A percentile compares a stretch with the other conserved stretches of the same genome.
phyloP scores from a whole-genome alignment of 306 rosid species.

The Malus asiatica region DNA sequence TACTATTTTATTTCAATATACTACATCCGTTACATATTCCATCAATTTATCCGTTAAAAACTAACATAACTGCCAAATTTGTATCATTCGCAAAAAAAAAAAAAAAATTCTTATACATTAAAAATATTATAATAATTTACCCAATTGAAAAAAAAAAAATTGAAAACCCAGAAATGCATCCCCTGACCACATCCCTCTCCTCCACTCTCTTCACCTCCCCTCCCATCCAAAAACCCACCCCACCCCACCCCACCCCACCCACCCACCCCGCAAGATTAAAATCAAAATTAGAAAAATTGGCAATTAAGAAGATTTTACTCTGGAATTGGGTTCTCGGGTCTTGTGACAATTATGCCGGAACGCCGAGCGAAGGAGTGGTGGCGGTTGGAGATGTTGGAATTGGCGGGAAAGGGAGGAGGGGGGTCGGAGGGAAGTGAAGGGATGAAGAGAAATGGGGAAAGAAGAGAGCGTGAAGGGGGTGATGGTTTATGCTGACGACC shows the following conservation, averaged over 20 bases:
- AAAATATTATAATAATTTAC: too few relatives aligned
- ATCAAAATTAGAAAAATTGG: background rate
- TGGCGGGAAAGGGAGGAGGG: slow-evolving; percentile 26
- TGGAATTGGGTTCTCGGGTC: slow-evolving; percentile 59
- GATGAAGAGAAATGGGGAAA: slow-evolving; percentile 2
- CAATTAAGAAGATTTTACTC: slow-evolving; percentile 28
- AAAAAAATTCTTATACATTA: too few relatives aligned
- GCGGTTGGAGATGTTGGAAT: slow-evolving; percentile 10
- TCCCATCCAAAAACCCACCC: too few relatives aligned
- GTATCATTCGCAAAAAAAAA: too few relatives aligned
- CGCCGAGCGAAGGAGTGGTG: slow-evolving; percentile 6
- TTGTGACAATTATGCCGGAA: slow-evolving; percentile 41
- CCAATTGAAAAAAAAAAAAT: too few relatives aligned
- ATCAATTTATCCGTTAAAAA: too few relatives aligned
- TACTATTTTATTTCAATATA: too few relatives aligned
- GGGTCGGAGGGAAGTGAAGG: slow-evolving; percentile 13
- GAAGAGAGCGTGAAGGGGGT: slow-evolving; percentile 12
- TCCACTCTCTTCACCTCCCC: too few relatives aligned
- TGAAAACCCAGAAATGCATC: too few relatives aligned
- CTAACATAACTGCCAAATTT: rapidly evolving
- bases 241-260: too few relatives aligned
- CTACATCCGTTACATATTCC: too few relatives aligned
- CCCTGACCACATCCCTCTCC: too few relatives aligned
- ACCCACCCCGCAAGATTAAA: background rate
- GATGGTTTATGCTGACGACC: slow-evolving; percentile 22